Base-by-base conservation (phyloP, 257 asterid species). In the Solanum acaule region DNA sequence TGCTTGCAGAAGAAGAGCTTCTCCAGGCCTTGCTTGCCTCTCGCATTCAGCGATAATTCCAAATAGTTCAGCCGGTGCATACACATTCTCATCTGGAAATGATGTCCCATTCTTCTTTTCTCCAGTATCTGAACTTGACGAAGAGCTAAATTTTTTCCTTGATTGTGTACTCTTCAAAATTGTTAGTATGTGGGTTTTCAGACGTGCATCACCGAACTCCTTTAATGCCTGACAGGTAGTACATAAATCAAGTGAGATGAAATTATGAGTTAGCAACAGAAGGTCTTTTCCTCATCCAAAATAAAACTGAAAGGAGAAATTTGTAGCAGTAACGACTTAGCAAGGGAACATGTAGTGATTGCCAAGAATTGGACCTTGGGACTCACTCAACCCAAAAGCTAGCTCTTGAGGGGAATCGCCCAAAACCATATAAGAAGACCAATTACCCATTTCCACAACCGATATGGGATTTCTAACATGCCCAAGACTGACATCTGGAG, bases 21-120 rank as follows among this genome's bases (percentile, higher is more conserved):
- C 94, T 87, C 99, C 99, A 68, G 99, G 98, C 89, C 90, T 94
- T 92, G 93, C 94, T 86, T 90, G 92, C 87, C 93, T 96, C 90
- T 97, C 99, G 91, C 99, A 96, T 88, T 95, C 98, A 2, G 99
- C 99, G 89, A 96, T 93, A 85, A 96, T 96, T 88, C 93, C 98
- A 93, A 97, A 97, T 93, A 97, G 92, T 90, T 97, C 99, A 85
- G 94, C 95, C 18, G 98, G 96, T 67, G 92, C 86, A 94, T 86
- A 94, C 86, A 88, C 89, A 88, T 92, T 94, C 88, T 90, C 96
- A 91, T 92, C 92, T 68, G 89, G 71, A 87, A 92, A 65, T 88
- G 85, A 87, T 88, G 91, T 89, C 89, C 83, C 95, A 90, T 77
- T 90, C 87, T 90, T 91, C 68, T 86, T 86, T 85, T 91, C 94